Evolutionary conservation across 2,329 filamentous ascomycete species (phyloP).

Genomic region (Hymenoscyphus repandus): DNA sequence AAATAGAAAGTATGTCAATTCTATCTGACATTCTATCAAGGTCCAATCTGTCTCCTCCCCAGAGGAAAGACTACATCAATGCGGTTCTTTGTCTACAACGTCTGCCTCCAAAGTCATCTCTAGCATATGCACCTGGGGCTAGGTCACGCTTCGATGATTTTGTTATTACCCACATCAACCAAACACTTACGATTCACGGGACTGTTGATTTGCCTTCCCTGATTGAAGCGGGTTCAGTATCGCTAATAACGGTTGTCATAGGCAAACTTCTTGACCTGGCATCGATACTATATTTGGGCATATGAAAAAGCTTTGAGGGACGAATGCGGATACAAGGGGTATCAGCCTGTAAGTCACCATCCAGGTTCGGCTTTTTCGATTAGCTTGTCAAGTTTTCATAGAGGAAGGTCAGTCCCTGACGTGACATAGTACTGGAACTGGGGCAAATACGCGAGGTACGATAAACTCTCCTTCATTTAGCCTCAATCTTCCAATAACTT

Average conservation of each 20-base stretch:
- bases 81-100: background rate
- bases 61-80: background rate
- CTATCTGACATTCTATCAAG: background rate
- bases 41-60: background rate
- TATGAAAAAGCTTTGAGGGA: conserved; percentile 38
- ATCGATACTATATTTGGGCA: conserved; percentile 36
- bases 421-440: background rate
- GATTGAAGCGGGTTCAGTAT: background rate
- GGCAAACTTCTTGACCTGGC: conserved; percentile 37
- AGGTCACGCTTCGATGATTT: conserved; percentile 28
- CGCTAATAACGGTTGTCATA: too few relatives aligned
- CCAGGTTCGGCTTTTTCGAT: too few relatives aligned
- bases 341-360: conserved; percentile 34
- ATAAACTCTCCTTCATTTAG: too few relatives aligned
- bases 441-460: background rate
- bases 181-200: conserved; percentile 18
- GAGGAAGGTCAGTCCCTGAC: too few relatives aligned
- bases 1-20: too few relatives aligned
- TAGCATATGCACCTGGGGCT: background rate
- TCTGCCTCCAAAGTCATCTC: background rate
- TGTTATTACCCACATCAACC: conserved; percentile 32
- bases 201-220: conserved; percentile 32
- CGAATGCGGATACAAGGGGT: conserved; percentile 38
- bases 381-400: too few relatives aligned
- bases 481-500: too few relatives aligned